Conservation (phyloP, 2,329 filamentous ascomycete genomes). For the Leptographium procerum region DNA sequence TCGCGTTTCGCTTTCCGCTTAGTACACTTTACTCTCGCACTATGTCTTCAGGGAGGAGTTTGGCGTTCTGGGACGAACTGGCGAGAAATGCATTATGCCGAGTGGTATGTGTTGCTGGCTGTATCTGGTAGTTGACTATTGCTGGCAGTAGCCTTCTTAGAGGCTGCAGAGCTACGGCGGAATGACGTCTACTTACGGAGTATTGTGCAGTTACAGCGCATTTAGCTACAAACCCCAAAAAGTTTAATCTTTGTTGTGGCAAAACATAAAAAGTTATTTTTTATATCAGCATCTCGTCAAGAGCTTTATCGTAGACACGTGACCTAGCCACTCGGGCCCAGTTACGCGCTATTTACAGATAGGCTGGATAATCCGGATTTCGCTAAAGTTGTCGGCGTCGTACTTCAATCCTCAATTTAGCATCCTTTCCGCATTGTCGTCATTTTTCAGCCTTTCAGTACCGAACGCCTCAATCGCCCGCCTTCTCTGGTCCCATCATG, state of each 20-base stretch:
- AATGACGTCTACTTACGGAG: not conserved
- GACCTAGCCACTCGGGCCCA: not conserved
- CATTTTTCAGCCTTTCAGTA: not conserved
- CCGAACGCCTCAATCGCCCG: not conserved
- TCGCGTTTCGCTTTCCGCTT: not conserved
- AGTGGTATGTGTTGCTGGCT: not conserved
- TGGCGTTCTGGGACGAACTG: not conserved
- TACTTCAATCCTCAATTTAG: not conserved
- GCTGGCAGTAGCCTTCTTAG: not conserved
- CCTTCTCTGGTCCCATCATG: conserved; percentile 35
- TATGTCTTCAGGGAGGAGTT: no score
- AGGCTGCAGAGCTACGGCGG: no score
- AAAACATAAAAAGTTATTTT: no score
- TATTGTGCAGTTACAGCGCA: not conserved
- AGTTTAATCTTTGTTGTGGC: no score
- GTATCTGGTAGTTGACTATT: not conserved
- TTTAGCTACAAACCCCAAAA: not conserved
- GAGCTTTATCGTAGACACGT: no score
- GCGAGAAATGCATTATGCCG: no score
- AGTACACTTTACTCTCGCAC: not conserved
- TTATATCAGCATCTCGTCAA: not conserved
- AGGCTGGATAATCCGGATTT: not conserved
- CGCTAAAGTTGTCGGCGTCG: not conserved
- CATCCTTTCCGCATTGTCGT: not conserved
- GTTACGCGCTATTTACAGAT: not conserved